Percentiles rank a stretch among this genome's conserved stretches.
Conservation (phyloP, 2,329 filamentous ascomycete genomes). For the Venturia nashicola region DNA sequence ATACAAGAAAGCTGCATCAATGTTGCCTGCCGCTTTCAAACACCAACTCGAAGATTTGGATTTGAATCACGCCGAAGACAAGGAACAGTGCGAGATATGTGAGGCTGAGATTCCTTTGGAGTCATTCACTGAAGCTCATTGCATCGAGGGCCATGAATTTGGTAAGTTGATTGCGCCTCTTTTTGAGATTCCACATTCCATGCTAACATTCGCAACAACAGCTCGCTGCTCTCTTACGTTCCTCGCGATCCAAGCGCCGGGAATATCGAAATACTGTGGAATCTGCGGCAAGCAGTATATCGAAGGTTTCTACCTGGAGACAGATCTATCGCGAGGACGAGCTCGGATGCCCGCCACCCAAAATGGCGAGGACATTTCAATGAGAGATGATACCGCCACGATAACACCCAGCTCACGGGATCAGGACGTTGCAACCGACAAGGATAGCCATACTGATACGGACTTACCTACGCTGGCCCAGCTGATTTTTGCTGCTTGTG, state of each 20-base stretch:
- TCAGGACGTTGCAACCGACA: background rate
- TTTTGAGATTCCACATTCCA: background rate
- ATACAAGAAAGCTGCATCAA: background rate
- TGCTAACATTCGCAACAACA: slow-evolving; percentile 15
- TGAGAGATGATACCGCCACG: background rate
- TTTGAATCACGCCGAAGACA: slow-evolving; percentile 11
- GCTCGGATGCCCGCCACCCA: background rate
- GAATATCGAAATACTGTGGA: slow-evolving; percentile 40
- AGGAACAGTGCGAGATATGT: slow-evolving; percentile 43
- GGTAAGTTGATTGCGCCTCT: slow-evolving; percentile 20
- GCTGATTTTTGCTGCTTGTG: slow-evolving; percentile 22
- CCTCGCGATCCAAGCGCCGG: slow-evolving; percentile 41
- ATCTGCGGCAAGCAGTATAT: slow-evolving; percentile 39
- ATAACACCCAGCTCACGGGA: background rate
- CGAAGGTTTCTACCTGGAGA: background rate
- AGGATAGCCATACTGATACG: background rate
- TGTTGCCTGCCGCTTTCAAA: background rate
- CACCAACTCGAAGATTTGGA: slow-evolving; percentile 5
- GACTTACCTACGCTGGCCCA: slow-evolving; percentile 14
- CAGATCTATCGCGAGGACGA: background rate
- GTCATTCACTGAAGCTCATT: slow-evolving; percentile 34
- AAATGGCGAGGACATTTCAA: background rate
- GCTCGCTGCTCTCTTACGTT: slow-evolving; percentile 43
- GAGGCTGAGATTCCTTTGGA: slow-evolving; percentile 34
- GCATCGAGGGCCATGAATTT: slow-evolving; percentile 39